Evolutionary conservation across 768 basidiomycete genomes (phyloP), one percentile per base, ranked within the genome.

Genomic region (Tulasnella sp.): DNA sequence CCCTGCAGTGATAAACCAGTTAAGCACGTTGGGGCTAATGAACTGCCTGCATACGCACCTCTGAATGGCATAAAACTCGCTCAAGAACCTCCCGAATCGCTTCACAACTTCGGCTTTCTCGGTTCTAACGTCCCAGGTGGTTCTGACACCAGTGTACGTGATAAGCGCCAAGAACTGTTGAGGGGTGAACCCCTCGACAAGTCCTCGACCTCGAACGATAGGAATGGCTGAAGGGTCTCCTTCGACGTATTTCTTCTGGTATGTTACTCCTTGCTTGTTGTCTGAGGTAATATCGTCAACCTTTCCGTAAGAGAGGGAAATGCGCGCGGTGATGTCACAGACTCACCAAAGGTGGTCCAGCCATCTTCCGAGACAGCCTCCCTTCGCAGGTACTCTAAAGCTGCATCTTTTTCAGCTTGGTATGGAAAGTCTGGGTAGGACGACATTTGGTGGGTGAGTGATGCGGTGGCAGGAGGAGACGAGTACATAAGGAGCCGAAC

Each of bases 331-430:
- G 42, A 13, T 35, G 23, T 5, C 35, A 67, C 79, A 2, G 35
- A 35, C 35, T 3, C 26, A 80, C 81, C 72, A 51, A 79, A 57
- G 35, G 71, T 75, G 48, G 74, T 61, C 81, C 80, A 70, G 29
- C 80, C 76, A 77, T 81, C 40, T 61, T 70, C 78, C 70, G 81
- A 82, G 26, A 61, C 75, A 18, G 78, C 74, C 42, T 81, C 79
- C 15, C 42, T 75, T 61, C 79, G 9, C 55, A 81, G 70, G 70
- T 80, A 80, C 11, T 46, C 71, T 9, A 79, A n/a, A 61, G 81
- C 76, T 44, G 74, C 15, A 69, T 75, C 70, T 20, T 73, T 29
- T 26, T 80, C n/a, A 23, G 26, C 1, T 29, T 40, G 46, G 51
- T 79, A 80, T 15, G 79, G 79, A 39, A 80, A 44, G 23, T 79